Evolutionary conservation across 192 early-diverging fungal species (phyloP), one percentile per base, ranked within the genome.

Genomic region (Gamsiella multidivaricata): DNA sequence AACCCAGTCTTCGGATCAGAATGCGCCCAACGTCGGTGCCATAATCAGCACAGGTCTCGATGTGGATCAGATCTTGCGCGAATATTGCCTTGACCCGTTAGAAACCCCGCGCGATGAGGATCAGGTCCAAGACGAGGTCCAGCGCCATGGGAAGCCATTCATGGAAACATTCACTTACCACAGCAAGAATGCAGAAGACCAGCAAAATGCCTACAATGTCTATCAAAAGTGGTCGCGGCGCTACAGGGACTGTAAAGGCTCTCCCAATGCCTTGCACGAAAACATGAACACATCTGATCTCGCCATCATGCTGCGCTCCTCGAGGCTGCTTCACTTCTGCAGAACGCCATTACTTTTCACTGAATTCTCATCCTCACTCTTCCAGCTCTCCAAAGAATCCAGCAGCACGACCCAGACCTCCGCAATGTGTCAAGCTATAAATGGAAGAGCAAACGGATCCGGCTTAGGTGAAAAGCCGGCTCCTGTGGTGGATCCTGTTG

Each of bases 321-420:
- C 87, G 14, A 64, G 85, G 51, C 52, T 88, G n/a, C 69, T 88
- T 25, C 87, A 88, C 64, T 88, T 88, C 43, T 86, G 87, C 66
- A 72, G 87, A 20, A 88, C 87, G 7, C 85, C 85, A 22, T 39
- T 86, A 3, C 47, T 85, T 11, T 85, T 88, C 43, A 76, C 81
- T 14, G 84, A 82, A 23, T 79, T 74, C 34, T 70, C 54, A 5
- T 66, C 73, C 3, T 69, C 71, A 14, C 36, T 70, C 8, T 72
- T 67, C 26, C 64, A 42, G 23, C 25, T 42, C 8, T 54, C 59
- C 9, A 51, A 51, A 26, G 29, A 47, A 32, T 54, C 66, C 6
- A 6, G 50, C 25, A 17, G 23, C 17, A 18, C 51, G 15, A 23
- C 46, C 11, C 31, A 33, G 15, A 22, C 39, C 45, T 54, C 59